Evolutionary conservation across 2,329 filamentous ascomycete genomes (phyloP), one percentile per base, ranked within the genome.

Genomic region (Sporothrix schenckii): DNA sequence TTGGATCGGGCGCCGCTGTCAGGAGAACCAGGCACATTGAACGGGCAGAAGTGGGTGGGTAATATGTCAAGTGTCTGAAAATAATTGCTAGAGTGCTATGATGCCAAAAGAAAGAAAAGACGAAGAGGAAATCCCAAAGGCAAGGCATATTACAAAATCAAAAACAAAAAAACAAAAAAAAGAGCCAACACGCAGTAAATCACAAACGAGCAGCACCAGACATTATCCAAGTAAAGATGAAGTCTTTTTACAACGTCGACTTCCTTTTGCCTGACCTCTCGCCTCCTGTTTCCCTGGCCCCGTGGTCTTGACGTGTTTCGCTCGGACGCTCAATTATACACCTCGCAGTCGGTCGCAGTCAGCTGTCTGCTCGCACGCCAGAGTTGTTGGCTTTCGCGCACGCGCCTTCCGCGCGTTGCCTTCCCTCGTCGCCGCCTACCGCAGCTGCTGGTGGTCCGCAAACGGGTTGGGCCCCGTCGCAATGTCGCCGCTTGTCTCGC

Each of bases 371-470:
- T 54, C 30, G 54, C 30, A 39, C 30, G 30, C 24, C 3, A 14
- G 11, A 34, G 52, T 27, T 2, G 21, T 10, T 53, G 7, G 16
- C 53, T 24, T 24, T 2, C 24, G 24, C 24, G 24, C 24, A 24
- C 24, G 24, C 24, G 1, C 24, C 24, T 24, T 1, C 24, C 24
- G 24, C 24, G 24, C 24, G 24, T 24, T 24, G 24, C 24, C 24
- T 24, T n/a, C n/a, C n/a, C n/a, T n/a, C n/a, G n/a, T 24, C 24
- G 24, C 24, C 24, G 24, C 24, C 24, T 24, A 72, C 70, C 72
- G 71, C 70, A 72, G 68, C 65, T 76, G 71, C 41, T 73, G 72
- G 58, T 74, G 71, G 56, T 74, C 72, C 16, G 66, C 72, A 69
- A 74, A 73, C 7, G 71, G 72, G 58, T 74, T 73, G 13, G 69